Evolutionary conservation across 495 filamentous ascomycete species (phyloP).

Genomic region (Peziza echinospora): DNA sequence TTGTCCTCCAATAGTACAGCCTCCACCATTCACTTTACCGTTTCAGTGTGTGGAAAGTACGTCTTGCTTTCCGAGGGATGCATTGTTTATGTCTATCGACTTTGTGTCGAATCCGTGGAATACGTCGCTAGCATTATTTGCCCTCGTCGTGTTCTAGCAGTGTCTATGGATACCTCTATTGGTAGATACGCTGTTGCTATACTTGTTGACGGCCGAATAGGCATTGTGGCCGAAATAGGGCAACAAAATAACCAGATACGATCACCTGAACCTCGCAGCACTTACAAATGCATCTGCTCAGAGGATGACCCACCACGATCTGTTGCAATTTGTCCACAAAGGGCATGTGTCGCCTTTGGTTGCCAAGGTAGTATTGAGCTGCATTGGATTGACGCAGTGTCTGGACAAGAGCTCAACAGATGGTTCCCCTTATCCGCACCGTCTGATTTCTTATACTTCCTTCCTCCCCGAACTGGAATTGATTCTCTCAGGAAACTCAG

Average conservation of each 20-base stretch:
- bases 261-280: constrained; percentile 8
- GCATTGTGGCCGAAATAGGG: constrained; percentile 37
- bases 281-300: constrained; percentile 39
- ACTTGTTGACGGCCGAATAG: constrained; percentile 38
- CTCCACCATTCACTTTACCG: constrained; percentile 9
- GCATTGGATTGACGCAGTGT: constrained; percentile 46
- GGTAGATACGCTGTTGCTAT: constrained; percentile 37
- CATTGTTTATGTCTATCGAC: constrained; percentile 39
- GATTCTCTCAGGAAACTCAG: constrained; percentile 37
- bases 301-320: constrained; percentile 43
- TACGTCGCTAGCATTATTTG: constrained; percentile 27
- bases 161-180: constrained; percentile 42
- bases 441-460: constrained; percentile 44
- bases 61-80: constrained; percentile 35
- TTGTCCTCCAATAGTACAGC: constrained; percentile 4
- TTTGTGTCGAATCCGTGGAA: constrained; percentile 18
- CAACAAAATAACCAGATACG: constrained; percentile 4
- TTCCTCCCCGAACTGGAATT: constrained; percentile 32
- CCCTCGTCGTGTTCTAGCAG: constrained; percentile 34
- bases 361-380: constrained; percentile 46
- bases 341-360: constrained; percentile 49
- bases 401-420: constrained; percentile 33
- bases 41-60: constrained; percentile 33
- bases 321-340: constrained; percentile 46
- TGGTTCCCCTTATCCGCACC: constrained; percentile 48